A percentile compares a stretch with the other conserved stretches of the same genome.
Conservation (phyloP, 1,139 yeast genomes). For the Groenewaldozyma auringiensis region DNA sequence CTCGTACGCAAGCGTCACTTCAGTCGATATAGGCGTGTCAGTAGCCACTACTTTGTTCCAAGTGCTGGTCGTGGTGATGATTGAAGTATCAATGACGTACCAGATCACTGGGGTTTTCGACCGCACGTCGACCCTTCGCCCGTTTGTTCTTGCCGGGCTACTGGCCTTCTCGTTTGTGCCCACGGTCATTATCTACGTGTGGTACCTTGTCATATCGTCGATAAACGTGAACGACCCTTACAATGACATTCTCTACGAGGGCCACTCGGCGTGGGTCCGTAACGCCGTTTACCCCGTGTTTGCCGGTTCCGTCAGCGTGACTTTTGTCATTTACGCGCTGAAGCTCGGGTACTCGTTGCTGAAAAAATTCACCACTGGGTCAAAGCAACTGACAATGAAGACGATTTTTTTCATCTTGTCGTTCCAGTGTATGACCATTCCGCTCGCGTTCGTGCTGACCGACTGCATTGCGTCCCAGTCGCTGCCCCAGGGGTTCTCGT, state of each 20-base stretch:
- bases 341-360: slow-evolving; percentile 64
- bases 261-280: slow-evolving; percentile 20
- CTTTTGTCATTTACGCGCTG: slow-evolving; percentile 48
- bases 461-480: slow-evolving; percentile 28
- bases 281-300: slow-evolving; percentile 46
- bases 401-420: slow-evolving; percentile 76
- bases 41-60: slow-evolving; percentile 56
- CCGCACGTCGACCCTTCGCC: slow-evolving; percentile 9
- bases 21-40: slow-evolving; percentile 36
- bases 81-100: slow-evolving; percentile 58
- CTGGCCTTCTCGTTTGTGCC: slow-evolving; percentile 15
- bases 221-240: slow-evolving; percentile 23
- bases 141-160: slow-evolving; percentile 11
- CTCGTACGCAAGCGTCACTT: slow-evolving; percentile 33
- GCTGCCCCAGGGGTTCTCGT: slow-evolving; percentile 29
- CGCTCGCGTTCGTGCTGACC: slow-evolving; percentile 57
- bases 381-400: slow-evolving; percentile 72
- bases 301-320: slow-evolving; percentile 57
- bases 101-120: slow-evolving; percentile 65
- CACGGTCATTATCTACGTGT: slow-evolving; percentile 45
- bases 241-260: slow-evolving; percentile 3
- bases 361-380: slow-evolving; percentile 66
- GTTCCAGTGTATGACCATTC: slow-evolving; percentile 73
- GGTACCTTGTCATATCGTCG: slow-evolving; percentile 36
- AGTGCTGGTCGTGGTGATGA: slow-evolving; percentile 47